Base-by-base conservation (phyloP, 805 yeast species). In the Blastobotrys terrestris region DNA sequence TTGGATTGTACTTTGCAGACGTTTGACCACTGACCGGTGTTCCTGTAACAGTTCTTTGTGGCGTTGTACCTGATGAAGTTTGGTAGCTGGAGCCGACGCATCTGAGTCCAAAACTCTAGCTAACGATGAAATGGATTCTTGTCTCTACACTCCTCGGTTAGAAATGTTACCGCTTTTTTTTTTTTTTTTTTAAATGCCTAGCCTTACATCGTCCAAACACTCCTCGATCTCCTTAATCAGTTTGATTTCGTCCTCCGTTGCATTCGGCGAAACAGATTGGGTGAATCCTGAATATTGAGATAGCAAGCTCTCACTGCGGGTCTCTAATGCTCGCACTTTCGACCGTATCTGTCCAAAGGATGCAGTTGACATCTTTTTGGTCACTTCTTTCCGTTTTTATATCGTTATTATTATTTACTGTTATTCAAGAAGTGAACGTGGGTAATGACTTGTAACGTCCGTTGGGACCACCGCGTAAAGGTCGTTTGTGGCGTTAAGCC, bases 31-130 rank as follows among this genome's bases (percentile, higher is more conserved):
- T 50, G 73, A 67, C 68, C 78, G 74, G 68, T 87, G 91, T 52
- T 89, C 95, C 53, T 73, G 78, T 26, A 88, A 72, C 13, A 79
- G 77, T 67, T 89, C 96, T 60, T 79, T 80, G 66, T 89, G 96
- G 56, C 97, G 80, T 54, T 84, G 81, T 46, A 90, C 70, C 66
- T 91, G 98, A 62, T 86, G 92, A 44, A 83, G 67, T 66, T 86
- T 86, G 0, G 94, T 79, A 0, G 94, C 79, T 3, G 91, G 77
- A 5, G 85, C 76, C 14, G 75, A 68, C 26, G 78, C 72, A 53
- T 77, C 83, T 1, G 78, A 70, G 46, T 86, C 87, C 16, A 80
- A 70, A 8, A 81, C 73, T 35, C 83, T 71, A 48, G 75, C 72
- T 57, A 86, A 65, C 35, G 75, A 71, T 35, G 71, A 74, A 5